Evolutionary conservation across 768 basidiomycete genomes (phyloP).

Genomic region (Lanmaoa pseudosensibilis): DNA sequence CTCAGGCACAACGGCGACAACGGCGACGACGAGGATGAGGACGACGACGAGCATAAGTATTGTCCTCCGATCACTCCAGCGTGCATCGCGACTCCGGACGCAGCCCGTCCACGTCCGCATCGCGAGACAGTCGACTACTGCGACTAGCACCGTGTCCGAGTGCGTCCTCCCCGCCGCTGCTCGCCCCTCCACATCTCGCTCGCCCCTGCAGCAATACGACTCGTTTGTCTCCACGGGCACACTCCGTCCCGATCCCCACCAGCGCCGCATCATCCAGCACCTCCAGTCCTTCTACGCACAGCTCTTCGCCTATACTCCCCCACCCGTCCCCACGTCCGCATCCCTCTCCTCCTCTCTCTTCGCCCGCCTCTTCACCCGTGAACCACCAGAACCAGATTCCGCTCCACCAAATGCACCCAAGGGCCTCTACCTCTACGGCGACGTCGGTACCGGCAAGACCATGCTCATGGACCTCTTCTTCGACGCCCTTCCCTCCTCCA

Average conservation of each 20-base stretch:
- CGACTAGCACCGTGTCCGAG: background rate
- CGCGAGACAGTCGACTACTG: conserved; percentile 14
- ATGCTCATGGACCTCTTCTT: conserved; percentile 99
- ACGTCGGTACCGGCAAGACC: conserved; percentile 96
- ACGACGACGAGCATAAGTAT: conserved; percentile 1
- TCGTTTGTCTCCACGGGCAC: conserved; percentile 49
- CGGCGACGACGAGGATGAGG: conserved; percentile 6
- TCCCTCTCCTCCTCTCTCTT: conserved; percentile 32
- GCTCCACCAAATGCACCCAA: conserved; percentile 64
- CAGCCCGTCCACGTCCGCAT: background rate
- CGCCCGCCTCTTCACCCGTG: conserved; percentile 32
- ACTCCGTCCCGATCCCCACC: conserved; percentile 77
- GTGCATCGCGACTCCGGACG: conserved; percentile 1
- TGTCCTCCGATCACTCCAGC: background rate
- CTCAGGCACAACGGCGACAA: background rate
- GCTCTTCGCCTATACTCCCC: conserved; percentile 69
- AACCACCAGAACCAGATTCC: conserved; percentile 16
- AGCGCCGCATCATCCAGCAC: conserved; percentile 78
- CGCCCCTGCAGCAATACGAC: conserved; percentile 43
- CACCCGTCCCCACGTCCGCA: conserved; percentile 44
- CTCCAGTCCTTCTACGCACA: conserved; percentile 79
- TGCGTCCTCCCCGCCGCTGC: background rate
- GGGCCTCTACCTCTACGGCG: conserved; percentile 93
- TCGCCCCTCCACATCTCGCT: background rate
- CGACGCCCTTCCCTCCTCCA: conserved; percentile 67